Evolutionary conservation across 768 basidiomycete genomes (phyloP).

Genomic region (Suillus brevipes): DNA sequence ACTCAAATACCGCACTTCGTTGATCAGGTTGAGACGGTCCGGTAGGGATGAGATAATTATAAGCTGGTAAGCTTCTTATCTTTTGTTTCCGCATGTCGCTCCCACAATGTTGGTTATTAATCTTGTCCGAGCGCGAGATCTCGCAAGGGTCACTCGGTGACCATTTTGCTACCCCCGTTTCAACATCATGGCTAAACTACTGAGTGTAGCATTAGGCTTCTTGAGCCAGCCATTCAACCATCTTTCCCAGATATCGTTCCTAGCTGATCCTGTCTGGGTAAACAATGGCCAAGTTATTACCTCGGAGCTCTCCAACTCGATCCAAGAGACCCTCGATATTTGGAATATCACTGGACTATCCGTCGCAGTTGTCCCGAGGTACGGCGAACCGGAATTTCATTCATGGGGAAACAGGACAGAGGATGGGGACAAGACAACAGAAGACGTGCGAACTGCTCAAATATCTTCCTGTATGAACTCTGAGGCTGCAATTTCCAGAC

Average conservation of each 20-base stretch:
- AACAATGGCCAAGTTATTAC: slow-evolving; percentile 15
- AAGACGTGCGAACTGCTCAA: slow-evolving; percentile 30
- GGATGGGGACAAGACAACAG: slow-evolving; percentile 30
- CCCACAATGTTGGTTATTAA: neutral
- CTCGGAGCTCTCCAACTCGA: slow-evolving; percentile 19
- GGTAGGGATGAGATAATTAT: neutral
- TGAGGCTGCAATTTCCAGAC: slow-evolving; percentile 28
- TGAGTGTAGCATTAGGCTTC: neutral
- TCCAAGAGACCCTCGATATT: slow-evolving; percentile 18
- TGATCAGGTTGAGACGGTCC: neutral
- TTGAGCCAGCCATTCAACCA: slow-evolving; percentile 1
- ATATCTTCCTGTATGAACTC: neutral
- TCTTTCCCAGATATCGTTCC: neutral
- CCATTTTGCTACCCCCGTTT: too few species aligned
- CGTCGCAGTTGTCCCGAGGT: slow-evolving; percentile 26
- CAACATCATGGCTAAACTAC: neutral
- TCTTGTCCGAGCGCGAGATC: neutral
- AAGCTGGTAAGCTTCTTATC: neutral
- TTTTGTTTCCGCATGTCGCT: neutral
- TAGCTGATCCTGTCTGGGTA: neutral
- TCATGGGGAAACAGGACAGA: slow-evolving; percentile 39
- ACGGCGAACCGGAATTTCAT: slow-evolving; percentile 31
- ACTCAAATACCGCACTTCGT: neutral
- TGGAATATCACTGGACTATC: slow-evolving; percentile 34
- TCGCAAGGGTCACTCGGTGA: neutral